Base-by-base conservation (phyloP, 2,329 filamentous ascomycete species). In the Neonectria faginata region DNA sequence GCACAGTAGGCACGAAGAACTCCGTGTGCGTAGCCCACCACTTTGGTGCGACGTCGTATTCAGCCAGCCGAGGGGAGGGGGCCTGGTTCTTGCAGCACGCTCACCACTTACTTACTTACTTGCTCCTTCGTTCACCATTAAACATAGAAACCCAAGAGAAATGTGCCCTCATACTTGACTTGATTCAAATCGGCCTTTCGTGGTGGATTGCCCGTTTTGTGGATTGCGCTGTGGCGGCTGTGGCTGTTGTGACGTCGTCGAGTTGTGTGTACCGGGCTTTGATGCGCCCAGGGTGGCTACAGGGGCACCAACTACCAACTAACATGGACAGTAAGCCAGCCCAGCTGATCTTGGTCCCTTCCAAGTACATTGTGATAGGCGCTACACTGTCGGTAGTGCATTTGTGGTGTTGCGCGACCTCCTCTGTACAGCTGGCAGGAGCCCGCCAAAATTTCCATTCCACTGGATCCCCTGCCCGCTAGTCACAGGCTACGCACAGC, bases 1-100 rank as follows among this genome's bases (percentile, higher is more conserved):
- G 29, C 9, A 29, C 9, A 9, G n/a, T 10, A 18, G 9, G 39
- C 9, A 42, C 39, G n/a, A 42, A 42, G 39, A 42, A 42, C 39
- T 27, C 48, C 48, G 48, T 51, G 31, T 51, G 29, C 29, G 48
- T 29, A 51, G 29, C 29, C 48, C 48, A 51, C 27, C 5, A 33
- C 29, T 33, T 31, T 31, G n/a, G 48, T 51, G 29, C 48, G 48
- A 51, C 29, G n/a, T 51, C 48, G 48, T 51, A 51, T 51, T 51
- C 27, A 9, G 12, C 36, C 36, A 51, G 48, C n/a, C 4, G 31
- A 51, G n/a, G n/a, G 29, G 47, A 51, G 27, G 48, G 48, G 29
- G 11, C 5, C 29, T 31, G 48, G 11, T 20, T 27, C n/a, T 33
- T 33, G 27, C 29, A 29, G 11, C 31, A 33, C 48, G 9, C 27